Conservation (phyloP, 2,329 filamentous ascomycete genomes). For the Fusarium liriodendri region DNA sequence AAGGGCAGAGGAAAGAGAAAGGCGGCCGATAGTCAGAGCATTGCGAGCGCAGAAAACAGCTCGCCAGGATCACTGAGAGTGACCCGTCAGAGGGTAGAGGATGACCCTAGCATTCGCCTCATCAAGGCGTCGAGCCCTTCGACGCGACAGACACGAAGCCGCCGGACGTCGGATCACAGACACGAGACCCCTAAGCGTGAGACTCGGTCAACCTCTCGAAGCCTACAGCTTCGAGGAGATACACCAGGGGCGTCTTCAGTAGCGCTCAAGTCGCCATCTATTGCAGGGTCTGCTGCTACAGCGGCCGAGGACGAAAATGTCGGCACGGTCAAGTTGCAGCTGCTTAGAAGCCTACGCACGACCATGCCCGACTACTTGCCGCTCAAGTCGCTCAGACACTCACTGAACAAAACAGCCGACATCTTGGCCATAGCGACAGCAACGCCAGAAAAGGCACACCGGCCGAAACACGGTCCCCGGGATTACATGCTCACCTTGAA, state of each 20-base stretch:
- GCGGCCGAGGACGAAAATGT: conserved; percentile 44
- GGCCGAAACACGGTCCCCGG: conserved; percentile 67
- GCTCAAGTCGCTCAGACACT: conserved; percentile 63
- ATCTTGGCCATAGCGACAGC: conserved; percentile 66
- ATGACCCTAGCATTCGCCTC: conserved; percentile 42
- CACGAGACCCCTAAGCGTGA: conserved; percentile 38
- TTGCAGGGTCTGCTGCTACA: conserved; percentile 36
- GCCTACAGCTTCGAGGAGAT: conserved; percentile 27
- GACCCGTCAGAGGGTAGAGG: conserved; percentile 43
- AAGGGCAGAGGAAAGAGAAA: conserved; percentile 37
- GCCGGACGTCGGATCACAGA: conserved; percentile 37
- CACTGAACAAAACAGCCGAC: conserved; percentile 62
- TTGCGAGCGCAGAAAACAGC: conserved; percentile 26
- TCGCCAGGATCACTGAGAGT: conserved; percentile 40
- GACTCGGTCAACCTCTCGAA: conserved; percentile 38
- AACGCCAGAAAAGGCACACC: conserved; percentile 60
- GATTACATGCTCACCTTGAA: conserved; percentile 70
- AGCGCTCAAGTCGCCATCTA: conserved; percentile 44
- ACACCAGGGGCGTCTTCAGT: conserved; percentile 38
- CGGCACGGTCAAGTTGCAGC: conserved; percentile 56
- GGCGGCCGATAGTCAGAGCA: conserved; percentile 26
- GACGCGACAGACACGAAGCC: conserved; percentile 36
- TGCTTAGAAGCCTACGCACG: conserved; percentile 59
- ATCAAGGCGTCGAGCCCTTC: conserved; percentile 38
- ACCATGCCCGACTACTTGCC: conserved; percentile 64